These are phyloP conservation scores for Seminavis robusta DNA, from an alignment of 108 stramenopile genomes.

Conservation along the genomic window DNA sequence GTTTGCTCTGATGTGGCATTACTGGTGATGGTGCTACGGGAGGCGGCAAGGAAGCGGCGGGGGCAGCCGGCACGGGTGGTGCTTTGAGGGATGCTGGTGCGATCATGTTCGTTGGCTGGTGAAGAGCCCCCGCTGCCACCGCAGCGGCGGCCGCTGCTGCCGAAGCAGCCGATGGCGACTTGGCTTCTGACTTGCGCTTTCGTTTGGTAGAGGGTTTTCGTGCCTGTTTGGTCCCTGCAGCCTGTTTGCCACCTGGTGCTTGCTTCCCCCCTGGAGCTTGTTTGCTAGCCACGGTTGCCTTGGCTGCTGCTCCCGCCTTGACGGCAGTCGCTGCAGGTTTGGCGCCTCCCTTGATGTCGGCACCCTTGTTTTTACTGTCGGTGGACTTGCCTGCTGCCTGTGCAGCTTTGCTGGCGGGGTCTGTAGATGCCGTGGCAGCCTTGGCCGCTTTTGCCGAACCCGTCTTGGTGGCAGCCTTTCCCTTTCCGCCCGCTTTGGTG, in stretches of 20 bases:
- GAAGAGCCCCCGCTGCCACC: not conserved
- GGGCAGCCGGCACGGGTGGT: not conserved
- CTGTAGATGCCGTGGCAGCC: too few relatives aligned
- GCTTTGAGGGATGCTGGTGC: not conserved
- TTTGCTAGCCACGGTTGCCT: not conserved
- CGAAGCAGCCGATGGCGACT: not conserved
- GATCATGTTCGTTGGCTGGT: not conserved
- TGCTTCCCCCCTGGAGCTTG: not conserved
- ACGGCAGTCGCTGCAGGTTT: constrained; percentile 4
- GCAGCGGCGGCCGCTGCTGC: constrained; percentile 13
- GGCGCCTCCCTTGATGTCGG: constrained; percentile 3
- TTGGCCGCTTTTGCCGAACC: not conserved
- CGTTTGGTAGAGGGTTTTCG: constrained; percentile 34
- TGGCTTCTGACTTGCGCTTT: constrained; percentile 33
- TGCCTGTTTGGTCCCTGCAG: not conserved
- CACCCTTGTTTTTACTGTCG: not conserved
- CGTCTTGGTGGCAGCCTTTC: not conserved
- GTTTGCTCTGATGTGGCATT: not conserved
- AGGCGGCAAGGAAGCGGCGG: not conserved
- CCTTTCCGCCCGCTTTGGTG: constrained; percentile 11
- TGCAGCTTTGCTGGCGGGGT: not conserved
- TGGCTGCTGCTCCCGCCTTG: not conserved
- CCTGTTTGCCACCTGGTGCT: not conserved
- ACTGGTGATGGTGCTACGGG: not conserved
- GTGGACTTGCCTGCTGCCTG: not conserved